Evolutionary conservation across 805 yeast species (phyloP).

Genomic region (Torulaspora microellipsoides): DNA sequence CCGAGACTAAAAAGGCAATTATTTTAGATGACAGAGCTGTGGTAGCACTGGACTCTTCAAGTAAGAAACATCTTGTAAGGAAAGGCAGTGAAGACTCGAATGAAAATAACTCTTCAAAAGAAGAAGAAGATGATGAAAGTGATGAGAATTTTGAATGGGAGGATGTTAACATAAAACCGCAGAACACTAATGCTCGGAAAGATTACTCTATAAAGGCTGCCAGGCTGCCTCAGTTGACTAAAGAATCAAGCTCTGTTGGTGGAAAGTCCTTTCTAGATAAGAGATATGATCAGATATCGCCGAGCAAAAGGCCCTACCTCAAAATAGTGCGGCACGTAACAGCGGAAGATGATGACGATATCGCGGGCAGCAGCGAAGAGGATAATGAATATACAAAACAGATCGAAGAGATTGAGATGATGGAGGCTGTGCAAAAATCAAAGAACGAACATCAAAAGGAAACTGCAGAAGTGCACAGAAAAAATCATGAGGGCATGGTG

Average conservation of each 20-base stretch:
- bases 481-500: slow-evolving; percentile 37
- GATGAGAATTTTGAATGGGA: slow-evolving; percentile 57
- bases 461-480: slow-evolving; percentile 16
- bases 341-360: slow-evolving; percentile 6
- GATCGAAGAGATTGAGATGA: slow-evolving; percentile 35
- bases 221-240: slow-evolving; percentile 34
- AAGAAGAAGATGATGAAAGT: slow-evolving; percentile 21
- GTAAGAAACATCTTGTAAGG: background rate
- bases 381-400: slow-evolving; percentile 19
- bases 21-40: slow-evolving; percentile 39
- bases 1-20: slow-evolving; percentile 44
- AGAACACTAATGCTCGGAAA: slow-evolving; percentile 21
- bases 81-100: slow-evolving; percentile 4
- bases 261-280: slow-evolving; percentile 32
- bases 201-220: slow-evolving; percentile 42
- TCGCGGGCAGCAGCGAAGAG: slow-evolving; percentile 16
- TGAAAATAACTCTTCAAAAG: slow-evolving; percentile 1
- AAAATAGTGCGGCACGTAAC: slow-evolving; percentile 4
- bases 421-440: slow-evolving; percentile 43
- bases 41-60: slow-evolving; percentile 5
- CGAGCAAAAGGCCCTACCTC: slow-evolving; percentile 13
- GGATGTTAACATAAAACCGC: slow-evolving; percentile 48
- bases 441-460: slow-evolving; percentile 22
- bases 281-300: slow-evolving; percentile 21
- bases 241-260: slow-evolving; percentile 19